phyloP scores from a whole-genome alignment of 805 yeast species.

The Pichia sporocuriosa region DNA sequence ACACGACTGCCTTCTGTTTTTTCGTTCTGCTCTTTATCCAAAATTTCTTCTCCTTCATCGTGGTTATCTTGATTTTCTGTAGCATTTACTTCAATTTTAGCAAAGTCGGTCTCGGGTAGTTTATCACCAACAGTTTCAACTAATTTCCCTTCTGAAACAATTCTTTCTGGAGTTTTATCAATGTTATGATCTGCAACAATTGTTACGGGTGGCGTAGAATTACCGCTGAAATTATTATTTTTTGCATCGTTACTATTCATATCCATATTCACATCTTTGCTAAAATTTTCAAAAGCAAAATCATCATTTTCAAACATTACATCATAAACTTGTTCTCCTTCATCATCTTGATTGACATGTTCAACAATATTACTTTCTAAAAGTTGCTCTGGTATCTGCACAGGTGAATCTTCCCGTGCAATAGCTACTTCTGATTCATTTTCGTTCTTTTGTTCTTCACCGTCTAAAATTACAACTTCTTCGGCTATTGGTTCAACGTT shows the following conservation, averaged over 20 bases:
- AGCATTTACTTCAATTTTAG: too few species aligned
- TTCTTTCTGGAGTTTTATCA: background rate
- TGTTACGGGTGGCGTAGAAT: too few species aligned
- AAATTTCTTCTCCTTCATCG: slow-evolving; percentile 12
- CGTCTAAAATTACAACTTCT: background rate
- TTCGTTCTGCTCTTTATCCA: background rate
- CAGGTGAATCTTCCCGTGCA: too few species aligned
- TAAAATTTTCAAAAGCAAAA: slow-evolving; percentile 7
- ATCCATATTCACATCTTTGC: too few species aligned
- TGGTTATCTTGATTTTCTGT: slow-evolving; percentile 8
- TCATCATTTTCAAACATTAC: slow-evolving; percentile 8
- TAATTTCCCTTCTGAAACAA: background rate
- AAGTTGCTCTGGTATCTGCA: too few species aligned
- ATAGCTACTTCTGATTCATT: background rate
- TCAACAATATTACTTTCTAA: background rate
- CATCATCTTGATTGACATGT: slow-evolving; percentile 10
- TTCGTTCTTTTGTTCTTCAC: background rate
- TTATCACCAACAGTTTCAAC: background rate
- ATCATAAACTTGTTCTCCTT: slow-evolving; percentile 21
- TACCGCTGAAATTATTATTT: too few species aligned
- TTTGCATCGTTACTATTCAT: too few species aligned
- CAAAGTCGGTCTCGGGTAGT: too few species aligned
- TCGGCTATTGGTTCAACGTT: slow-evolving; percentile 7
- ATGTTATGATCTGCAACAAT: background rate
- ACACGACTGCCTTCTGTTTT: slow-evolving; percentile 1